Evolutionary conservation across 2,329 filamentous ascomycete species (phyloP), one percentile per base, ranked within the genome.

Genomic region (Tolypocladium nubicola): DNA sequence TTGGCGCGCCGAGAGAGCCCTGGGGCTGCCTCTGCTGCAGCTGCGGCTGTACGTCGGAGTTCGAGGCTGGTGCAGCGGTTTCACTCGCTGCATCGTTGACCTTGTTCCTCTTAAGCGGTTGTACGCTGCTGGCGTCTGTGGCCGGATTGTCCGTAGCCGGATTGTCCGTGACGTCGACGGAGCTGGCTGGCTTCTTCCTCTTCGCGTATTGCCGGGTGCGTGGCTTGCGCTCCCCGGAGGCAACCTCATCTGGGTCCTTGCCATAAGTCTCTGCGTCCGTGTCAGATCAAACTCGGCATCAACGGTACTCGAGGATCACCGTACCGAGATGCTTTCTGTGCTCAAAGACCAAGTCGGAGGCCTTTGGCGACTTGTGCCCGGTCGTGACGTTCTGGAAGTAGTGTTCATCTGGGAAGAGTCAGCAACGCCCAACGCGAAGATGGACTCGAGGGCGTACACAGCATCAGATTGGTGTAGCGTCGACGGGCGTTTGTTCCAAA

Each of bases 371-470:
- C 26, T 63, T 62, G 33, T 69, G 66, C 2, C 70, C 61, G 13
- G 67, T 70, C n/a, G 70, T 70, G 30, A 73, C 64, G 59, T 76
- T 77, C 59, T 76, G 73, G 58, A 75, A 77, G 57, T 72, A 76
- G 53, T 78, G 75, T 62, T 78, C 76, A 47, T 75, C 75, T 78
- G 56, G 16, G 8, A 53, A 37, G n/a, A 3, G 53, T 61, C 43
- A 66, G 59, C n/a, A 33, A 26, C 23, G 55, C 61, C 33, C 40
- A 2, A 33, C 10, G 19, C 26, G 21, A 14, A 33, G 30, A 38
- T 33, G n/a, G 45, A 21, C 16, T 37, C 11, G 21, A 14, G 54
- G 54, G 67, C 74, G 68, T 64, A 78, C 74, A 73, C 37, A 75
- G 67, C 68, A 75, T 72, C 2, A 70, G 65, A 1, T 62, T 62